Evolutionary conservation across 306 rosid species (phyloP), one percentile per base, ranked within the genome.

Genomic region (Betula pendula): DNA sequence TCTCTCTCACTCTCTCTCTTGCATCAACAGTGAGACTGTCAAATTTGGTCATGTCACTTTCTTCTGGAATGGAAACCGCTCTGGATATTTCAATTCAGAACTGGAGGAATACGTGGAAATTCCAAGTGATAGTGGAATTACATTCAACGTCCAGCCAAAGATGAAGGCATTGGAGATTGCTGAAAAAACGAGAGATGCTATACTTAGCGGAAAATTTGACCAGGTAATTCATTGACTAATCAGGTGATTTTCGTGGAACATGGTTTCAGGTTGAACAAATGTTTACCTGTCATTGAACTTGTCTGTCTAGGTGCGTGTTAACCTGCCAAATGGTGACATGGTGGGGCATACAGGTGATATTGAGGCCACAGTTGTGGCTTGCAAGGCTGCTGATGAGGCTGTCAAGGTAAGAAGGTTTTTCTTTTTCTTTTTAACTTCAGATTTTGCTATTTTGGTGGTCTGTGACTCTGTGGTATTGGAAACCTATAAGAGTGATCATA

Each of bases 51-150:
- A 96, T 40, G 99, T 96, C 78, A 96, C 99, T 43, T 93, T 96
- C 87, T 93, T 96, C 87, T 96, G 99, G 99, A 96, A 96, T 40
- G 99, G 99, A 62, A 96, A 93, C 77, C 98, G 98, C 22, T 91
- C 99, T 73, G 99, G 99, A 53, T 96, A 72, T 81, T 96, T 96
- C 55, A 86, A 93, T 24, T 2, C 74, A 62, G 75, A 88, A 40
- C 47, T 96, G 93, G 99, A 96, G 78, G 87, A 93, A 45, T 96
- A 96, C 72, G 94, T 93, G 38, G 97, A 96, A 90, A 77, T 96
- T 81, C 99, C 98, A 66, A 93, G 99, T 83, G 99, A 96, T 67
- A 56, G 69, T 63, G 99, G 99, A 52, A 96, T 96, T 72, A 83
- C 99, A 69, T 96, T 96, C 87, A 96, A 96, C 59, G 98, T 76